phyloP scores from a whole-genome alignment of 148 eudicot species.

The Arctostaphylos glauca region DNA sequence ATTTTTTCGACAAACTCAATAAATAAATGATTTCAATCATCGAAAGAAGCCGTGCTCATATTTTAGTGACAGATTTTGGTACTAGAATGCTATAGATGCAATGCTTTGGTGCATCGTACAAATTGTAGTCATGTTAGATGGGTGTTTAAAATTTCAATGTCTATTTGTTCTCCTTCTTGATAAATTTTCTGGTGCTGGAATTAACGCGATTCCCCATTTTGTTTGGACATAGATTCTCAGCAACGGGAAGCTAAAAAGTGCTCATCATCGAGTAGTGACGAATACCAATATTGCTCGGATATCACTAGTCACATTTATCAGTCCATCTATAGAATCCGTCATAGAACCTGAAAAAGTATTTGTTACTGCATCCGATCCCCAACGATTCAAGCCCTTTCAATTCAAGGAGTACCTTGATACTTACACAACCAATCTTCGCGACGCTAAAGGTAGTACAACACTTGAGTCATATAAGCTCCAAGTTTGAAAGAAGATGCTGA shows the following conservation, averaged over 20 bases:
- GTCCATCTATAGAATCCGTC: constrained; percentile 17
- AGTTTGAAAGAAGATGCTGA: too few relatives aligned
- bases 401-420: constrained; percentile 14
- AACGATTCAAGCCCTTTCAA: constrained; percentile 23
- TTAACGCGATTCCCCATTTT: neutral
- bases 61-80: neutral
- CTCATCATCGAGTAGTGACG: neutral
- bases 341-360: constrained; percentile 38
- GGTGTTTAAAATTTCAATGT: neutral
- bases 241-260: constrained; percentile 35
- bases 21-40: neutral
- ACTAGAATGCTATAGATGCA: neutral
- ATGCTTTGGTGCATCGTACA: neutral
- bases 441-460: neutral
- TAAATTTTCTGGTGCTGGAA: neutral
- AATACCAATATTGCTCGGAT: constrained; percentile 26
- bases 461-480: neutral
- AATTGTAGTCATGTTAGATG: neutral
- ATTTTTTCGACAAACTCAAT: too few relatives aligned
- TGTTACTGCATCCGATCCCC: constrained; percentile 21
- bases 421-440: neutral
- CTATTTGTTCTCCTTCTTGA: neutral
- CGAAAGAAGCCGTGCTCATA: neutral
- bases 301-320: constrained; percentile 28
- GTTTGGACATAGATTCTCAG: neutral